Evolutionary conservation across 164 flowering plant species (phyloP).

Genomic region (Magnolia kwangsiensis): DNA sequence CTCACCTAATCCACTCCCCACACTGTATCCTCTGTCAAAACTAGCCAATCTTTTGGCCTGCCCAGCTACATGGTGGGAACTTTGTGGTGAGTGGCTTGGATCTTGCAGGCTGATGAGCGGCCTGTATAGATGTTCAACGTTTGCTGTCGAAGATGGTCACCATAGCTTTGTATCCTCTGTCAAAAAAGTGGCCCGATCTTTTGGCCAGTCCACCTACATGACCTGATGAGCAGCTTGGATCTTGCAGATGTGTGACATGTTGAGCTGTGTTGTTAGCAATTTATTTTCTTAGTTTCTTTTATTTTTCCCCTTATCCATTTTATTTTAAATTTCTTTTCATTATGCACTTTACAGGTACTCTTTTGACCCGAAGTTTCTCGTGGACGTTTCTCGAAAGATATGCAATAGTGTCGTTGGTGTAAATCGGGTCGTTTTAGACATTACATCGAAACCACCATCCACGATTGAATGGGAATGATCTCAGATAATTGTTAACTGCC

Average conservation of each 20-base stretch:
- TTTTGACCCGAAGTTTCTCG: slow-evolving; percentile 85
- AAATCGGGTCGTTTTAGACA: slow-evolving; percentile 82
- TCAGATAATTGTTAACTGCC: slow-evolving; percentile 44
- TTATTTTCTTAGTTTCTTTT: background rate
- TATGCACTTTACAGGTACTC: slow-evolving; percentile 51
- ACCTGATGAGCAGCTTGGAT: background rate
- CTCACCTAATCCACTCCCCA: no score
- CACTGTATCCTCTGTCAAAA: no score
- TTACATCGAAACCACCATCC: slow-evolving; percentile 96
- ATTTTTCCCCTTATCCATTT: background rate
- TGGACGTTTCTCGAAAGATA: slow-evolving; percentile 71
- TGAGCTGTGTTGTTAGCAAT: no score
- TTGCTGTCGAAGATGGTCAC: no score
- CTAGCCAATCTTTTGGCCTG: no score
- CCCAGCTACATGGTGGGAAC: no score
- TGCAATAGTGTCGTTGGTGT: slow-evolving; percentile 88
- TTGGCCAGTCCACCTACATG: background rate
- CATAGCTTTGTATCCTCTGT: no score
- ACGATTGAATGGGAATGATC: slow-evolving; percentile 88
- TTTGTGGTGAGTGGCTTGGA: no score
- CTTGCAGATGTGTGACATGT: background rate
- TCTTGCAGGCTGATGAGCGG: no score
- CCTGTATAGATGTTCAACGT: no score
- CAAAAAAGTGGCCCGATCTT: background rate
- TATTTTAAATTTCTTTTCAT: background rate